Conservation (phyloP, 345 rosid genomes). For the Balakata baccata region DNA sequence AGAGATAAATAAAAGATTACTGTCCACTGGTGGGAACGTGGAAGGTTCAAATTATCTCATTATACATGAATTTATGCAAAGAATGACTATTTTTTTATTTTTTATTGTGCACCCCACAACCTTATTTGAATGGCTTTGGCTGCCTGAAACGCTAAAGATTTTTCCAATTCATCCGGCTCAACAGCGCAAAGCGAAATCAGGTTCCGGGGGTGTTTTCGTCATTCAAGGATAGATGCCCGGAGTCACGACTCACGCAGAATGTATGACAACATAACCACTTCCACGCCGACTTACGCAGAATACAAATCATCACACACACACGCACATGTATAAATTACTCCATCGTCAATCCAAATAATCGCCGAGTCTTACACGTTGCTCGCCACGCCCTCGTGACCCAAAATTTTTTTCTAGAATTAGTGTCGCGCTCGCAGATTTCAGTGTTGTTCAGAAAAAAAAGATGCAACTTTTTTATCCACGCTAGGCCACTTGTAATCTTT, state of each 20-base stretch:
- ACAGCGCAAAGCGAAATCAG: neutral
- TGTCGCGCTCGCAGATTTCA: constrained; percentile 9
- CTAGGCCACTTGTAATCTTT: neutral
- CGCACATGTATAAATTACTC: neutral
- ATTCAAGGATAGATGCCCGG: neutral
- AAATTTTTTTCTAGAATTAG: neutral
- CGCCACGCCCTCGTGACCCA: constrained; percentile 2
- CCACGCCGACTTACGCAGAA: constrained; percentile 4
- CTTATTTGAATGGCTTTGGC: no score
- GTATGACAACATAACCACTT: constrained; percentile 8
- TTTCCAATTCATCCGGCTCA: no score
- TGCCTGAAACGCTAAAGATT: no score
- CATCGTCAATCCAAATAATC: neutral
- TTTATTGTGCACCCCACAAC: no score
- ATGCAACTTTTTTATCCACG: neutral
- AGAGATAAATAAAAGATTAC: no score
- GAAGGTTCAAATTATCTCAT: no score
- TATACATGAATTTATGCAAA: no score
- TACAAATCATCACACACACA: neutral
- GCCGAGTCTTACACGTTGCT: neutral
- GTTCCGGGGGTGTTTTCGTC: neutral
- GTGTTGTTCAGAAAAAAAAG: neutral
- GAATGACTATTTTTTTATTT: no score
- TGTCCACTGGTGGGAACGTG: no score
- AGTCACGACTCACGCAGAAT: constrained; percentile 3